Evolutionary conservation across 2,329 filamentous ascomycete genomes (phyloP), one percentile per base, ranked within the genome.

Genomic region (Colletotrichum sp.): DNA sequence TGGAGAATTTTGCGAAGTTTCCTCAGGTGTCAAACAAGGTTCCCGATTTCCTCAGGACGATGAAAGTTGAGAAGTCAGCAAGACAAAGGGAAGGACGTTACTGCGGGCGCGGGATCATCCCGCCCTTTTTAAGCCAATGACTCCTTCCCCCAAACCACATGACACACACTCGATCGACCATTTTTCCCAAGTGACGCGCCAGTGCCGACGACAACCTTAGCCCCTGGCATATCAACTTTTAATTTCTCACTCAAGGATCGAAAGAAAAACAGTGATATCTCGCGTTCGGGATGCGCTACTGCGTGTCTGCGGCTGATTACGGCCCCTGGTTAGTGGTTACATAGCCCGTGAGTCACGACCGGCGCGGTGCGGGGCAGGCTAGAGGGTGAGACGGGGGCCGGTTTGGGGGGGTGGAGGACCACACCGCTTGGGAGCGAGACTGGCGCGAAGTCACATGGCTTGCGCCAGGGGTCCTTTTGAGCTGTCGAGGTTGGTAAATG

Each of bases 381-480:
- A 13, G 16, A 28, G 49, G 16, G 32, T 39, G 52, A 60, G 66
- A 60, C 52, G 21, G 32, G 66, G 52, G 16, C 30, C 28, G 49
- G 21, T 13, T 30, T 36, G 13, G 32, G 28, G 44, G 59, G 18
- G 32, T 30, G 63, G 62, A 16, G 70, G 30, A 49, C 49, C 57
- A 28, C 71, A n/a, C 24, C 71, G 24, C 57, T 57, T 60, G 69
- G n/a, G 77, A 76, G 76, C 81, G 81, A 82, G 78, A 80, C 64
- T 80, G 63, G 76, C 81, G 80, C 81, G 79, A 80, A 80, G 80
- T 82, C 81, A 82, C 81, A 82, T 82, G 80, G 69, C 18, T 71
- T 59, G 70, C 72, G 69, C 75, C 78, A 18, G 55, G 59, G 21
- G 39, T n/a, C 44, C n/a, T 52, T 52, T 52, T 52, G 44, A 0